phyloP scores from a whole-genome alignment of 208 protist genomes.

The Porcisia hertigi region DNA sequence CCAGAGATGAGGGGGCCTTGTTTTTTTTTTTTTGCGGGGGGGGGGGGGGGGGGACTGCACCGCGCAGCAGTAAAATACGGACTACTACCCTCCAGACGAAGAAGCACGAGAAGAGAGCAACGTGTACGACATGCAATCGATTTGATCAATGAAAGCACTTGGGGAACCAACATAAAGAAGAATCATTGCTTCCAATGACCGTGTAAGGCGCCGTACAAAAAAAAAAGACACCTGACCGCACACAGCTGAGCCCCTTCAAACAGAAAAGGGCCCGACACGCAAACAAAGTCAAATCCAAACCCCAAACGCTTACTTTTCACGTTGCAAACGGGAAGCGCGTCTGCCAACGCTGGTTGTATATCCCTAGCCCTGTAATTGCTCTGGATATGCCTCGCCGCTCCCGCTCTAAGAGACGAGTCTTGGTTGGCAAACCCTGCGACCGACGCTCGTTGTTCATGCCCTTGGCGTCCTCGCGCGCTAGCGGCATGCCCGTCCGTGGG shows the following conservation, averaged over 20 bases:
- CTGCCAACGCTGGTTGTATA: constrained; percentile 77
- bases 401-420: constrained; percentile 57
- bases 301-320: constrained; percentile 31
- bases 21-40: too few species aligned
- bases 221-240: neutral
- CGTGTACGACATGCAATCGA: neutral
- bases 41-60: neutral
- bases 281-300: neutral
- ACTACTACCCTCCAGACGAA: neutral
- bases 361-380: constrained; percentile 64
- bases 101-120: neutral
- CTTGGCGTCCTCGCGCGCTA: constrained; percentile 79
- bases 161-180: neutral
- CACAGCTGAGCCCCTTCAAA: neutral
- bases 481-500: constrained; percentile 67
- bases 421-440: constrained; percentile 72
- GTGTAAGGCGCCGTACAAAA: neutral
- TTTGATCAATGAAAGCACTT: neutral
- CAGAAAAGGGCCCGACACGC: neutral
- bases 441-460: constrained; percentile 89
- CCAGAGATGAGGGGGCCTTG: too few species aligned
- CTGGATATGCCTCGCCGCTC: constrained; percentile 76
- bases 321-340: constrained; percentile 82
- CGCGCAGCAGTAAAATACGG: neutral
- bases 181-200: neutral